Base-by-base conservation (phyloP, 495 filamentous ascomycete genomes). In the Cudoniella acicularis region DNA sequence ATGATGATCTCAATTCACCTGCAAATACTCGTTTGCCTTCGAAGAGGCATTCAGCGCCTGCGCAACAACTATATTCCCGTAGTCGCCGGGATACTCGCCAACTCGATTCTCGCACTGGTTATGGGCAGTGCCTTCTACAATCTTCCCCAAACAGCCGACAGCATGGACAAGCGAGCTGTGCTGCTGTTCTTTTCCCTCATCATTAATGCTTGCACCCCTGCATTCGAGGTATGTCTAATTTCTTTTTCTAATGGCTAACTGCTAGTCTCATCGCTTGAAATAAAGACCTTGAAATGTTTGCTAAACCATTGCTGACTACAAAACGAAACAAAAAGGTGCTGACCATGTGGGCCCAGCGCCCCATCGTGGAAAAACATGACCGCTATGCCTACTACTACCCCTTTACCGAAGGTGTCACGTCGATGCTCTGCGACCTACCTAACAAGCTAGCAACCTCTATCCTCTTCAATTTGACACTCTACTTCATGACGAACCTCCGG, bases 351-450 rank as follows among this genome's bases (percentile, higher is more conserved):
- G 68, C 76, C 2, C 82, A 81, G 11, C 79, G 87, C 22, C 87
- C 86, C 2, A 87, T 94, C 41, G 70, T 94, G 30, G 72, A 89
- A 57, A 91, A 92, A 62, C 90, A 95, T 69, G 88, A 89, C 71
- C 83, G 79, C 56, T 93, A 89, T 67, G 87, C 87, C 3, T 92
- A 93, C 68, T 93, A 92, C 66, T 85, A 87, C 1, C 90, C 90
- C 13, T 78, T 86, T 2, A 89, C 90, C 36, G 90, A 84, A 60
- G 87, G 84, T 1, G 75, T 93, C 27, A 89, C 88, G 1, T 83
- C 89, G 42, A 86, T 87, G 1, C 75, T 90, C 11, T 80, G 88
- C 11, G 90, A 94, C 65, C 66, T 90, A 4, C 90, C 90, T 1
- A 70, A 91, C 1, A 79, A 89, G 1, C 70, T 90, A 20, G 67